Base-by-base conservation (phyloP, 768 basidiomycete genomes). In the Rhodotorula graminis region DNA sequence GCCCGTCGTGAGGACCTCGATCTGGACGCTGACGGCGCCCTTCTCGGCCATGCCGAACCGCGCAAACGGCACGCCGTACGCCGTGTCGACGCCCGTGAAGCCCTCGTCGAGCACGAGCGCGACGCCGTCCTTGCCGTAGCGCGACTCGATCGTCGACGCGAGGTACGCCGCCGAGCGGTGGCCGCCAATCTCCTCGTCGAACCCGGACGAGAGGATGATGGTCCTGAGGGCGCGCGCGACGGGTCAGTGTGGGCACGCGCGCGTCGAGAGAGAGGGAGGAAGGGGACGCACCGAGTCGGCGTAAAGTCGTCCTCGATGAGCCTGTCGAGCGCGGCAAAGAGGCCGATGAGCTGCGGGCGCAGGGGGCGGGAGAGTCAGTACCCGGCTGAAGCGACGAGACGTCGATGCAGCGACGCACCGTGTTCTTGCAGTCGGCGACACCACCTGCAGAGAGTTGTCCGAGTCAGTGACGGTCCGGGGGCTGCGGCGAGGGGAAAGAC, bases 71-170 rank as follows among this genome's bases (percentile, higher is more conserved):
- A 67, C 55, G n/a, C 81, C 81, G 69, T 78, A 81, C 15, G 77
- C 73, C 6, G 76, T 33, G 31, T 80, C 78, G 21, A 82, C 76
- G 7, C 82, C 82, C 83, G 77, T 80, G 88, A 91, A 86, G 47
- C 93, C 93, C 83, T 97, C 94, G 78, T 97, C 94, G 47, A 97
- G 84, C 58, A 96, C 80, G 79, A 95, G 84, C 0, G 90, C 87
- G 78, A 92, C 87, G 9, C 86, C 85, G 77, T 92, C 81, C 70
- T 85, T 79, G 49, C 92, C 93, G 78, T 90, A 94, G 25, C 83
- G 84, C 6, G 84, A 75, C 60, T 86, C 79, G 44, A 96, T 80
- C 55, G 82, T 79, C 11, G 78, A 46, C 0, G 81, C 81, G n/a
- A 88, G 81, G 5, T 77, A 69, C 0, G 71, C 65, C 0, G 87